Conservation (phyloP, 345 rosid species). For the Melaleuca quinquenervia region DNA sequence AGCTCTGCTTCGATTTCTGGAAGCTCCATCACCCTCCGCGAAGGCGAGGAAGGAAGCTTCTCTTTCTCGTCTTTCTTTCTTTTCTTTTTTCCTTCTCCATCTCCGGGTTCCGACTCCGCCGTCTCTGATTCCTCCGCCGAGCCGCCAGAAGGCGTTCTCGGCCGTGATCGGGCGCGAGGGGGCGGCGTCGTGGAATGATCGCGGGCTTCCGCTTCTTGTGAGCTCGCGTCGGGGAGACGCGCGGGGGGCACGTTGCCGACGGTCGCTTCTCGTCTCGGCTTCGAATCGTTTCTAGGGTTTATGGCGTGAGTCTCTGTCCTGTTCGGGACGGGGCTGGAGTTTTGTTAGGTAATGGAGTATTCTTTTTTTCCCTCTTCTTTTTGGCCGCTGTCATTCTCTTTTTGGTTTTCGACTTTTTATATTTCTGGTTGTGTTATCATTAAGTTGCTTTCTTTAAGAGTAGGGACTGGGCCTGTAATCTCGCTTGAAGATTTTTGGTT, state of each 20-base stretch:
- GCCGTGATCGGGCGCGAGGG: not conserved
- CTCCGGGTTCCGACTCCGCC: not conserved
- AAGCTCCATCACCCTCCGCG: not conserved
- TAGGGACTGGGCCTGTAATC: not conserved
- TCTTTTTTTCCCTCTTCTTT: not conserved
- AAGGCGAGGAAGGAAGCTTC: not conserved
- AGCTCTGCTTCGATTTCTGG: not conserved
- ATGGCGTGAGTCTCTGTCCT: not conserved
- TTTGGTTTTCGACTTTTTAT: not conserved
- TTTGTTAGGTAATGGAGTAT: not conserved
- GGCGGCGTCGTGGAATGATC: not conserved
- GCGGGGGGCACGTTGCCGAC: not conserved
- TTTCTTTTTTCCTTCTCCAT: not conserved
- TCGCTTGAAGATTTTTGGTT: not conserved
- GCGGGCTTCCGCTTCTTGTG: not conserved
- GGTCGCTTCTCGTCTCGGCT: not conserved
- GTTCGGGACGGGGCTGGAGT: not conserved
- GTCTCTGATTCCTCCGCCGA: not conserved
- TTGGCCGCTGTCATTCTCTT: not conserved
- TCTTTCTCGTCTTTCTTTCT: not conserved
- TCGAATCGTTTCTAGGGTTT: not conserved
- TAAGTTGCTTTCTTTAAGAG: not conserved
- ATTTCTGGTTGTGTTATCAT: not conserved
- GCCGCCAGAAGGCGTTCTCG: not conserved
- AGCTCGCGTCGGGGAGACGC: not conserved